Conservation (phyloP, 2,329 filamentous ascomycete species). For the Xylaria sp. region DNA sequence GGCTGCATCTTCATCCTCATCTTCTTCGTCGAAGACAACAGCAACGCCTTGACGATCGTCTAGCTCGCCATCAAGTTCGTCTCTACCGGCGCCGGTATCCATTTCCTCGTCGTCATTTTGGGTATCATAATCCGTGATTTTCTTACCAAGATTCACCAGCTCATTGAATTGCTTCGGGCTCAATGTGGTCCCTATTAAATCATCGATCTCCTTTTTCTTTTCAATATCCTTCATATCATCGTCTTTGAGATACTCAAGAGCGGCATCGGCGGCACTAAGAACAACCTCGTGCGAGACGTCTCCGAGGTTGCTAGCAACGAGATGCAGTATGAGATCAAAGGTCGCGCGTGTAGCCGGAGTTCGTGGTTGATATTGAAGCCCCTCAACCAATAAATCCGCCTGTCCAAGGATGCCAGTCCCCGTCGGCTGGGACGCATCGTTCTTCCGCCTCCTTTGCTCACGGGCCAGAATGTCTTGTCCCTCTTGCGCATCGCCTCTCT, state of each 20-base stretch:
- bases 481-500: conserved; percentile 77
- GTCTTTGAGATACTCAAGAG: conserved; percentile 90
- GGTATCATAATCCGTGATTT: conserved; percentile 97
- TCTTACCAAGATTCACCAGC: conserved; percentile 93
- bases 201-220: conserved; percentile 97
- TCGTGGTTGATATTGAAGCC: conserved; percentile 87
- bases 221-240: conserved; percentile 96
- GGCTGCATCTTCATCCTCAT: conserved; percentile 80
- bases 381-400: conserved; percentile 86
- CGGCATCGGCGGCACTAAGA: conserved; percentile 89
- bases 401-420: conserved; percentile 81
- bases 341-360: conserved; percentile 90
- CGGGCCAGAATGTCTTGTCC: conserved; percentile 82
- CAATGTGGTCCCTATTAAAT: conserved; percentile 83
- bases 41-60: conserved; percentile 96
- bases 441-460: conserved; percentile 86
- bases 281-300: conserved; percentile 93
- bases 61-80: conserved; percentile 73
- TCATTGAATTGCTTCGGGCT: conserved; percentile 94
- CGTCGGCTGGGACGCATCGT: conserved; percentile 71
- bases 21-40: conserved; percentile 92
- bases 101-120: conserved; percentile 94
- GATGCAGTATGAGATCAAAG: conserved; percentile 91
- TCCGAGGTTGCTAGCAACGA: conserved; percentile 85
- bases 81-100: conserved; percentile 69